phyloP scores from a whole-genome alignment of 1,284 basidiomycete genomes.

The Sutorius eximius region DNA sequence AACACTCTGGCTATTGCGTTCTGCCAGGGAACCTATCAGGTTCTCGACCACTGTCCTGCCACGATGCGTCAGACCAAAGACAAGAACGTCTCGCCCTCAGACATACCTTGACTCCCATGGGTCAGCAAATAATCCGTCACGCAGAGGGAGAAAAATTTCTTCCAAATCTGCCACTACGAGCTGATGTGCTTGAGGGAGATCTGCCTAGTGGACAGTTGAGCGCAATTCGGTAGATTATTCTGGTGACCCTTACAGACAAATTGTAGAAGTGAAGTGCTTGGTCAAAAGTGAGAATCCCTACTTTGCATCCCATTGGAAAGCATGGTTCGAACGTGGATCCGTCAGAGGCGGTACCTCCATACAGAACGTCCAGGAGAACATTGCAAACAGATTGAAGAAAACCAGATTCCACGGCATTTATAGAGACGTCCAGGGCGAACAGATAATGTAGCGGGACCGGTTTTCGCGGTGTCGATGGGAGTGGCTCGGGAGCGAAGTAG shows the following conservation, averaged over 20 bases:
- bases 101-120: constrained; percentile 68
- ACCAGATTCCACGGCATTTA: constrained; percentile 70
- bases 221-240: constrained; percentile 22
- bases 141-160: constrained; percentile 88
- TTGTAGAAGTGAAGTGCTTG: constrained; percentile 87
- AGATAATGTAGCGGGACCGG: constrained; percentile 78
- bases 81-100: neutral
- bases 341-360: constrained; percentile 52
- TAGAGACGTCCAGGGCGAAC: constrained; percentile 90
- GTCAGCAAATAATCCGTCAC: constrained; percentile 78
- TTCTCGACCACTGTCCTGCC: constrained; percentile 57
- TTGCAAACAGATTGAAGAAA: constrained; percentile 73
- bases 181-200: constrained; percentile 64
- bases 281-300: constrained; percentile 90
- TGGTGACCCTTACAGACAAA: constrained; percentile 64
- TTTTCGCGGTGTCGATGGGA: constrained; percentile 47
- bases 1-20: constrained; percentile 57
- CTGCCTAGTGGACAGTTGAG: constrained; percentile 44
- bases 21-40: constrained; percentile 68
- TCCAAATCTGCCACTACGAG: constrained; percentile 88
- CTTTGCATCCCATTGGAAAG: constrained; percentile 51
- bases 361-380: constrained; percentile 68
- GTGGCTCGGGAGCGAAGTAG: constrained; percentile 50
- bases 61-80: constrained; percentile 10
- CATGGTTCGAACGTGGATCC: constrained; percentile 45